Percentiles rank a stretch among this genome's conserved stretches.
These are phyloP conservation scores for Plectosphaerella plurivora DNA, from an alignment of 2,329 filamentous ascomycete genomes.

Conservation along the genomic window DNA sequence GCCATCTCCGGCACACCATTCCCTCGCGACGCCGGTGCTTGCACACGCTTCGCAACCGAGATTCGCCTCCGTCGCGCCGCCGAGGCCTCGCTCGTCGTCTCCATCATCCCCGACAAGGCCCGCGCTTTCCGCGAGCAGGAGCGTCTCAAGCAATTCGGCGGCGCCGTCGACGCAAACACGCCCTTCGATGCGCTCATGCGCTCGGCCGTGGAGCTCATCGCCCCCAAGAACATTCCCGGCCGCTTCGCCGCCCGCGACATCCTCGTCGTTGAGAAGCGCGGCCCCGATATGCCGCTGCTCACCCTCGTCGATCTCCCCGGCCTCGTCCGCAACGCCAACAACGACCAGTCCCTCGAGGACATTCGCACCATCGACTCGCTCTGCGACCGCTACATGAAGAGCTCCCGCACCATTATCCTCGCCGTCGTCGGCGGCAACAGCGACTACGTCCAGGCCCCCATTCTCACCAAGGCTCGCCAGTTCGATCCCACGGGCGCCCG, in stretches of 20 bases:
- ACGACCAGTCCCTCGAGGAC: conserved; percentile 47
- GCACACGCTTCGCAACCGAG: conserved; percentile 59
- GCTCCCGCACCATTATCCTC: conserved; percentile 49
- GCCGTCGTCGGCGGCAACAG: conserved; percentile 52
- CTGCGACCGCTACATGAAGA: conserved; percentile 52
- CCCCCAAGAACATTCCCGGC: conserved; percentile 42
- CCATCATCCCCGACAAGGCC: conserved; percentile 50
- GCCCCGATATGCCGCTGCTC: conserved; percentile 54
- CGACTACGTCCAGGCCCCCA: conserved; percentile 48
- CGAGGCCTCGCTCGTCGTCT: conserved; percentile 40
- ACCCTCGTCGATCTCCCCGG: conserved; percentile 60
- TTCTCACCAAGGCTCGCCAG: conserved; percentile 44
- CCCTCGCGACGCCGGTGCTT: conserved; percentile 54
- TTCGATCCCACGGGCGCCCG: conserved; percentile 45
- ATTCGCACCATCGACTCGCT: conserved; percentile 47
- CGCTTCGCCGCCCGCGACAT: conserved; percentile 49
- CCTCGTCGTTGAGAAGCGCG: conserved; percentile 54
- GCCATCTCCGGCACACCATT: conserved; percentile 60
- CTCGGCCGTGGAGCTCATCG: conserved; percentile 45
- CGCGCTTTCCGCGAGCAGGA: conserved; percentile 42
- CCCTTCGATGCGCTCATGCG: conserved; percentile 48
- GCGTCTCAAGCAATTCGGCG: conserved; percentile 42
- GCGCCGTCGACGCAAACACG: conserved; percentile 36
- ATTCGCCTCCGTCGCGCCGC: conserved; percentile 47
- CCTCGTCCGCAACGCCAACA: conserved; percentile 48